Evolutionary conservation across 805 yeast species (phyloP), one percentile per base, ranked within the genome.

Genomic region (Myxozyma nipponensis): DNA sequence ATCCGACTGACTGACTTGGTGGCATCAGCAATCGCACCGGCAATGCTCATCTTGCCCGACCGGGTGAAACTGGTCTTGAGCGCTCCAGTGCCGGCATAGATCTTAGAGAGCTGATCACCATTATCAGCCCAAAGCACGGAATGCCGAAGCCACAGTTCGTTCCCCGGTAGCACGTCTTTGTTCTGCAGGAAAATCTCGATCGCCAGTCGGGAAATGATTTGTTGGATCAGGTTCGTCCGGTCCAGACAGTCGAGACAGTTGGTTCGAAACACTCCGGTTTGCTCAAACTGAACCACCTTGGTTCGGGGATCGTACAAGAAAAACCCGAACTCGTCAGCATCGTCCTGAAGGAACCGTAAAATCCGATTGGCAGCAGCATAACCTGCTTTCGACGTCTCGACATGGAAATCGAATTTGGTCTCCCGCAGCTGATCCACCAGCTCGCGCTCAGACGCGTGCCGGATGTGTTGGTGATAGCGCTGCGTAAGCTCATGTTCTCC

Each of bases 11-110:
- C 96, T 0, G 96, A 87, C 68, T 93, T 93, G 1, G 98, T 89
- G 3, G 95, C 96, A 69, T 93, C 99, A 0, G 96, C 85, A n/a
- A 93, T 69, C 0, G 97, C 96, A 32, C 98, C 97, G 0, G 98
- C 98, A 47, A 93, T 70, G 39, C 91, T 88, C 97, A 90, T 89
- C 63, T 90, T 91, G 22, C 98, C 98, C 25, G 86, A 83, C 64
- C 99, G 78, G 1, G 98, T 86, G 63, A 85, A 93, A 3, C 96
- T 88, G 0, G 96, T 86, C 67, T 93, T 93, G 55, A 93, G 74
- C 0, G 99, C 99, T 54, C 95, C 95, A 0, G 99, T 93, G 25
- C 98, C 98, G 0, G 98, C 91, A 68, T 93, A 93, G 17, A 93
- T 91, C 65, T 87, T 95, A 2, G 96, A 87, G 3, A 93, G 82